Percentiles rank a stretch among this genome's conserved stretches.
Evolutionary conservation across 2,329 filamentous ascomycete species (phyloP).

Genomic region (Sclerotinia minor): DNA sequence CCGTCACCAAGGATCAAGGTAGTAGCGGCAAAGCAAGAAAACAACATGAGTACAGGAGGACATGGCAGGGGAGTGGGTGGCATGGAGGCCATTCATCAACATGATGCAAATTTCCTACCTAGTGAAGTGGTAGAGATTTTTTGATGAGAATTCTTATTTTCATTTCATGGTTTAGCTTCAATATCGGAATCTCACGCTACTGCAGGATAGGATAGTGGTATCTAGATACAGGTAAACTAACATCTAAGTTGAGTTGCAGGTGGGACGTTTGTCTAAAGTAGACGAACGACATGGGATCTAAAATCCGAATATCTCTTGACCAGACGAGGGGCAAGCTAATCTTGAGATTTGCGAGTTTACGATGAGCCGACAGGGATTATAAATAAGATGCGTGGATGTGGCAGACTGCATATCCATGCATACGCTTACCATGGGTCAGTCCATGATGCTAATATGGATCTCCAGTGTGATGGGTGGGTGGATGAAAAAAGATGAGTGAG

Average conservation of each 20-base stretch:
- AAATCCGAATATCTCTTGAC: not conserved
- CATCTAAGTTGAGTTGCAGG: constrained; percentile 14
- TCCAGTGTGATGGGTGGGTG: not conserved
- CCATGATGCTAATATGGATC: not conserved
- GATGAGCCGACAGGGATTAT: constrained; percentile 16
- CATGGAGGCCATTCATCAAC: not conserved
- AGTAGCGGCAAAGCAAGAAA: constrained; percentile 17
- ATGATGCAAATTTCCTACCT: not conserved
- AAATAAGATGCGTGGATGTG: constrained; percentile 22
- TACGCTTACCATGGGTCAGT: constrained; percentile 13
- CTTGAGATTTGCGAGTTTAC: constrained; percentile 25
- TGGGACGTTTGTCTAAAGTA: constrained; percentile 17
- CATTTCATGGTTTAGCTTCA: not conserved
- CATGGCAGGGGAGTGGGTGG: not conserved
- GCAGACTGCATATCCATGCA: constrained; percentile 17
- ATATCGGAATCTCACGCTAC: not conserved
- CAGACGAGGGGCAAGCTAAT: constrained; percentile 21
- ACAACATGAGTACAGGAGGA: not conserved
- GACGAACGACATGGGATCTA: constrained; percentile 11
- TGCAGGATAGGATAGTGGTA: constrained; percentile 6
- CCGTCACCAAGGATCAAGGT: constrained; percentile 9
- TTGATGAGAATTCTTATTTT: too few relatives aligned
- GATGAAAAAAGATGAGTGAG: constrained; percentile 7
- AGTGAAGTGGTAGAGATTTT: not conserved
- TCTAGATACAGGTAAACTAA: constrained; percentile 7